Conservation (phyloP, 106 monocot genomes). For the Apostasia shenzhenica region DNA sequence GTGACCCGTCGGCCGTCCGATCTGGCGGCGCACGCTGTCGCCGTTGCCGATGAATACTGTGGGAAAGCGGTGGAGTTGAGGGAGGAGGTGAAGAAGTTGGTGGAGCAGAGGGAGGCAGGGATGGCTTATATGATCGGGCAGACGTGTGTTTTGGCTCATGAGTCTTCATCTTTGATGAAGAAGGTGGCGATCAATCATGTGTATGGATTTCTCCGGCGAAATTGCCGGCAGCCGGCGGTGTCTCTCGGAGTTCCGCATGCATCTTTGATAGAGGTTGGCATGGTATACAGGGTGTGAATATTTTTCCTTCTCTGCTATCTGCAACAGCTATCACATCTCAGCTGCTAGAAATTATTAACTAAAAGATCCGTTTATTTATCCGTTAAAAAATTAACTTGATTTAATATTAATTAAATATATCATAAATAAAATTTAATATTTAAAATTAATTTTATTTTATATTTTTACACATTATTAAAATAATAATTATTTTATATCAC, state of each 20-base stretch:
- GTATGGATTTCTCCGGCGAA: slow-evolving; percentile 60
- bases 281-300: slow-evolving; percentile 52
- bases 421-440: too few species aligned
- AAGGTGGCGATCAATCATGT: slow-evolving; percentile 42
- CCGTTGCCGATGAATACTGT: neutral
- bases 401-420: too few species aligned
- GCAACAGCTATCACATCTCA: too few species aligned
- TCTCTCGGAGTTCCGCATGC: slow-evolving; percentile 42
- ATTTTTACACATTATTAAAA: too few species aligned
- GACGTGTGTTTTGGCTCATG: slow-evolving; percentile 37
- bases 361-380: too few species aligned
- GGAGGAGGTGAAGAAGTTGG: slow-evolving; percentile 48
- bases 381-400: too few species aligned
- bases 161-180: slow-evolving; percentile 38
- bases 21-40: slow-evolving; percentile 6
- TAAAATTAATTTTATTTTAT: too few species aligned
- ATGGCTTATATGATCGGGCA: slow-evolving; percentile 76
- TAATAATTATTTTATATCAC: too few species aligned
- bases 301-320: too few species aligned
- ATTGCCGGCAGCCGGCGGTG: slow-evolving; percentile 43
- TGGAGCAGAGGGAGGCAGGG: slow-evolving; percentile 57
- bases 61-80: neutral
- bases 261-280: slow-evolving; percentile 68
- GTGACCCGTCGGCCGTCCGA: slow-evolving; percentile 12
- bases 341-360: too few species aligned